Conservation (phyloP, 2,329 filamentous ascomycete genomes). For the Verticillium longisporum region DNA sequence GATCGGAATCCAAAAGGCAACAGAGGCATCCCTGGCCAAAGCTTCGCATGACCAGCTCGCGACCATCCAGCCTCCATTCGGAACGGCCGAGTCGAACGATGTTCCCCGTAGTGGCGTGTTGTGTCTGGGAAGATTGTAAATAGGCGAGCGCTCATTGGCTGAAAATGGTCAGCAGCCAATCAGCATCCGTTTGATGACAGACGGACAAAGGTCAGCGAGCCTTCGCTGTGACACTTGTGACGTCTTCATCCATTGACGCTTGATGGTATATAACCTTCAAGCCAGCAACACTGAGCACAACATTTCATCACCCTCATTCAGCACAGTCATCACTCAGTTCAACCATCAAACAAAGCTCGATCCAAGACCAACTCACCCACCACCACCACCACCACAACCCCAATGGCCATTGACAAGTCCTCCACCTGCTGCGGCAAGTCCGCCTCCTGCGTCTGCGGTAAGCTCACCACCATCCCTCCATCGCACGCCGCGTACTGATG, state of each 20-base stretch:
- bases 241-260: not conserved
- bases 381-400: slow-evolving; percentile 9
- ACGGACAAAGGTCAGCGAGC: not conserved
- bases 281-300: not conserved
- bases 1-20: too few species aligned
- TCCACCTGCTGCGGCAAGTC: slow-evolving; percentile 52
- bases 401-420: slow-evolving; percentile 28
- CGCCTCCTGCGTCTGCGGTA: slow-evolving; percentile 51
- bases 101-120: not conserved
- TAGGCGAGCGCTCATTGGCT: not conserved
- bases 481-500: not conserved
- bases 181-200: not conserved
- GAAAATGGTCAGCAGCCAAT: not conserved
- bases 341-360: not conserved
- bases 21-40: too few species aligned
- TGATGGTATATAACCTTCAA: not conserved
- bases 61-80: not conserved
- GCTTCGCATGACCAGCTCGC: not conserved
- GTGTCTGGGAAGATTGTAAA: not conserved
- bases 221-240: not conserved
- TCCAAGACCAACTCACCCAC: not conserved
- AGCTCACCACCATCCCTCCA: slow-evolving; percentile 18
- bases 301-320: not conserved
- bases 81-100: not conserved
- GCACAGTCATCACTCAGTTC: not conserved